Evolutionary conservation across 495 filamentous ascomycete species (phyloP).

Genomic region (Penicillium fimorum): DNA sequence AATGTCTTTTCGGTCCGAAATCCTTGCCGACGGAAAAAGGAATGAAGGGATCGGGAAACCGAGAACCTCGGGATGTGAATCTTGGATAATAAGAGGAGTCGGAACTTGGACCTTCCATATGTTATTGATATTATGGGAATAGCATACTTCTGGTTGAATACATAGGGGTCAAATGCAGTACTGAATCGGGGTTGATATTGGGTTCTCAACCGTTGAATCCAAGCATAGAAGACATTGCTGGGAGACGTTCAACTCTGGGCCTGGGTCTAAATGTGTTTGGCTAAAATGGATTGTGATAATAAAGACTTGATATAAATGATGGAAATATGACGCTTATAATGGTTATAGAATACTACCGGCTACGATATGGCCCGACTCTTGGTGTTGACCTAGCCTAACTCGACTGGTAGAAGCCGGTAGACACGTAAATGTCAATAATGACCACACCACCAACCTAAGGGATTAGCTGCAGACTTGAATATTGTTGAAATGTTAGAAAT

Average conservation of each 20-base stretch:
- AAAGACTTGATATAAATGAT: no score
- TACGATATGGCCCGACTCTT: no score
- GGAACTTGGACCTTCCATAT: background rate
- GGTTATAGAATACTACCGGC: background rate
- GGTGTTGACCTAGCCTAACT: background rate
- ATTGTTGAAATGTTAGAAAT: no score
- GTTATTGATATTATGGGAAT: background rate
- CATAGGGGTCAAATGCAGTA: background rate
- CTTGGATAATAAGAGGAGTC: background rate
- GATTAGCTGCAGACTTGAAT: no score
- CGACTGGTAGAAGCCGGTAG: background rate
- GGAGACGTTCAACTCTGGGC: no score
- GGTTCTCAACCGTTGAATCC: background rate
- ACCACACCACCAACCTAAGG: no score
- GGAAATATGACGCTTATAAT: no score
- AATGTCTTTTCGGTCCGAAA: background rate
- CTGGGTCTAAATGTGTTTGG: background rate
- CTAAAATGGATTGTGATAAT: background rate
- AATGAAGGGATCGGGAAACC: conserved; percentile 9
- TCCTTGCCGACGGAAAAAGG: background rate
- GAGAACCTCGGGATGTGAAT: background rate
- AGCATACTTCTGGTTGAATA: background rate
- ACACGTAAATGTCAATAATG: no score
- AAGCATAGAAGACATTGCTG: background rate
- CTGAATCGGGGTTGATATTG: background rate